Conservation (phyloP, 192 early-diverging fungal genomes). For the Podila epicladia region DNA sequence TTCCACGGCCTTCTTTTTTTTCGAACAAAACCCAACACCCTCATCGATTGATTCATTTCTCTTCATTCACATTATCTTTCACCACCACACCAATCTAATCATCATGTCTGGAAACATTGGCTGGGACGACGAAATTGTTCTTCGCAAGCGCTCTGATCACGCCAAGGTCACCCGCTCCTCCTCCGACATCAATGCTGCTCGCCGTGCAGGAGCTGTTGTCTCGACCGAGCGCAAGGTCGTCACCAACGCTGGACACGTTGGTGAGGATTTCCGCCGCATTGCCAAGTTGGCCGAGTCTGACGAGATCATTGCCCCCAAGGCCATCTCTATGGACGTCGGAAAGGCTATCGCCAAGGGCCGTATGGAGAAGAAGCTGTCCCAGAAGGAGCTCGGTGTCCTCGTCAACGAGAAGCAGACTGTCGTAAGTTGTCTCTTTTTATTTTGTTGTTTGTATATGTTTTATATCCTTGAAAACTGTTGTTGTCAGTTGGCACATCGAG, state of each 20-base stretch:
- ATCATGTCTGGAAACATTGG: conserved; percentile 54
- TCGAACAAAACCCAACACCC: too few species aligned
- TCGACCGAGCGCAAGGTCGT: conserved; percentile 78
- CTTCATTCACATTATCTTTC: not conserved
- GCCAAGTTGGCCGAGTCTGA: conserved; percentile 90
- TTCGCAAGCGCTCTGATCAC: conserved; percentile 78
- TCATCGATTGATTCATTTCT: not conserved
- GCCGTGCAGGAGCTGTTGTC: conserved; percentile 75
- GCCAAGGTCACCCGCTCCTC: conserved; percentile 69
- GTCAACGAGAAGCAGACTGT: conserved; percentile 95
- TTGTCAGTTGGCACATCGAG: not conserved
- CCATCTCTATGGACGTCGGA: conserved; percentile 75
- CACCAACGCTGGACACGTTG: conserved; percentile 69
- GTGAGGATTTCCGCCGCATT: conserved; percentile 76
- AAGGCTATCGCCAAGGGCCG: conserved; percentile 88
- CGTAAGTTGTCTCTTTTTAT: conserved; percentile 46
- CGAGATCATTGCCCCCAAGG: conserved; percentile 78
- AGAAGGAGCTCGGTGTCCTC: conserved; percentile 89
- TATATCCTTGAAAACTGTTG: not conserved
- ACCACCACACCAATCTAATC: not conserved
- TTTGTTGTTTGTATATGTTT: conserved; percentile 2
- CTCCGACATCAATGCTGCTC: conserved; percentile 78
- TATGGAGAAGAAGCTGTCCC: conserved; percentile 77
- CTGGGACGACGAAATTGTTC: conserved; percentile 81
- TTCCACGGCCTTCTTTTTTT: too few species aligned